Percentiles rank a stretch among this genome's conserved stretches.
Evolutionary conservation across 73 alveolate genomes (phyloP).

Genomic region (Effrenium voratum): DNA sequence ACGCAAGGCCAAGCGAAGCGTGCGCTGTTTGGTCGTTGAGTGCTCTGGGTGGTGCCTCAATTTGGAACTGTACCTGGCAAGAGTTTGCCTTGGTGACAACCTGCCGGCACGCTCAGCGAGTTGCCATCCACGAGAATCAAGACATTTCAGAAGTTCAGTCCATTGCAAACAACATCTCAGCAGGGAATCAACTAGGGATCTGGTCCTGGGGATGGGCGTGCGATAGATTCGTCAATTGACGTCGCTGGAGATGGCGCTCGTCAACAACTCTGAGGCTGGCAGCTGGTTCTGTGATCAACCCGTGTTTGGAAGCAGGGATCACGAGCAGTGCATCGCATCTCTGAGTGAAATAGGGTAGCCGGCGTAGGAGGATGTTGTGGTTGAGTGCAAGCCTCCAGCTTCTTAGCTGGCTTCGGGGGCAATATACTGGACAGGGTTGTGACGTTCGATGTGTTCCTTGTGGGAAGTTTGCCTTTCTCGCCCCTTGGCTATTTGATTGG

Average conservation of each 20-base stretch:
- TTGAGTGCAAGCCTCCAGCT: too few relatives aligned
- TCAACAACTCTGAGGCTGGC: slow-evolving; percentile 44
- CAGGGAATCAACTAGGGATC: not conserved
- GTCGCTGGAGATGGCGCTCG: slow-evolving; percentile 20
- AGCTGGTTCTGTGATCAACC: not conserved
- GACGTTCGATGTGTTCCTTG: too few relatives aligned
- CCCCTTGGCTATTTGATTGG: not conserved
- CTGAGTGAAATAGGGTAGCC: too few relatives aligned
- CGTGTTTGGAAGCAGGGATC: too few relatives aligned
- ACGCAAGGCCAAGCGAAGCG: not conserved
- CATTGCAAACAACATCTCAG: not conserved
- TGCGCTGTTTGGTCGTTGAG: too few relatives aligned
- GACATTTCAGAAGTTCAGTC: not conserved
- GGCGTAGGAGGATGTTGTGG: too few relatives aligned
- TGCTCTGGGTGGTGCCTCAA: too few relatives aligned
- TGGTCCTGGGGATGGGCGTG: not conserved
- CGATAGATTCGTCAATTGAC: not conserved
- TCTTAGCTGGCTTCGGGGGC: too few relatives aligned
- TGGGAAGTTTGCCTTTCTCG: too few relatives aligned
- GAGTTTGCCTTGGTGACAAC: not conserved
- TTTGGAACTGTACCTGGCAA: not conserved
- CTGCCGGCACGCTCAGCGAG: not conserved
- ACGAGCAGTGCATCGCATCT: too few relatives aligned
- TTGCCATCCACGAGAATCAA: not conserved
- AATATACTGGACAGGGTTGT: too few relatives aligned